Conservation (phyloP, 1,284 basidiomycete species). For the Heliocybe sulcata region DNA sequence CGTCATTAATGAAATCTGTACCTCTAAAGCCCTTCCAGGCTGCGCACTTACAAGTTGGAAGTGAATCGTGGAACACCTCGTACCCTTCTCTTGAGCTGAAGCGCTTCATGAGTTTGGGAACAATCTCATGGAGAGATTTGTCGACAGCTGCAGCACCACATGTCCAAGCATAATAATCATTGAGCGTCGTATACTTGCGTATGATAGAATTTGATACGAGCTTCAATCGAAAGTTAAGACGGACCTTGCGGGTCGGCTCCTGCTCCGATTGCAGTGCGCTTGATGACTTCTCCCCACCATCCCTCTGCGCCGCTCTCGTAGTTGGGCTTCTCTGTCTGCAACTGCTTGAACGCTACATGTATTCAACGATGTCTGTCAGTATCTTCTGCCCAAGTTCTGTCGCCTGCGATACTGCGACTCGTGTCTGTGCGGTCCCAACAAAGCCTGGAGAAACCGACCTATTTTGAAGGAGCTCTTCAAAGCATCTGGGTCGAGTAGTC, state of each 20-base stretch:
- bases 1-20: neutral
- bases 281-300: constrained; percentile 74
- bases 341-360: constrained; percentile 57
- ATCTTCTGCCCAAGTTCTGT: neutral
- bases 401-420: neutral
- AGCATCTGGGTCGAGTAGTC: constrained; percentile 40
- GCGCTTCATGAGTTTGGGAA: constrained; percentile 45
- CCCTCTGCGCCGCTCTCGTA: constrained; percentile 39
- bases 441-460: constrained; percentile 27
- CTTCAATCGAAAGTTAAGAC: neutral
- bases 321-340: constrained; percentile 51
- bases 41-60: constrained; percentile 46
- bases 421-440: no score
- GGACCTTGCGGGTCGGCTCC: constrained; percentile 42
- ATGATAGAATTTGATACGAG: no score
- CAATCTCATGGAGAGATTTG: constrained; percentile 40
- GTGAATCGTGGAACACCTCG: constrained; percentile 53
- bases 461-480: constrained; percentile 61
- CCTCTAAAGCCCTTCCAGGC: constrained; percentile 1
- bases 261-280: constrained; percentile 62
- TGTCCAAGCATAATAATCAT: neutral
- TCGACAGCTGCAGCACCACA: constrained; percentile 37
- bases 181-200: neutral
- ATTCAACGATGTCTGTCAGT: neutral
- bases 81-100: constrained; percentile 71